phyloP scores from a whole-genome alignment of 2,329 filamentous ascomycete genomes.

The Lasiodiplodia hormozganensis region DNA sequence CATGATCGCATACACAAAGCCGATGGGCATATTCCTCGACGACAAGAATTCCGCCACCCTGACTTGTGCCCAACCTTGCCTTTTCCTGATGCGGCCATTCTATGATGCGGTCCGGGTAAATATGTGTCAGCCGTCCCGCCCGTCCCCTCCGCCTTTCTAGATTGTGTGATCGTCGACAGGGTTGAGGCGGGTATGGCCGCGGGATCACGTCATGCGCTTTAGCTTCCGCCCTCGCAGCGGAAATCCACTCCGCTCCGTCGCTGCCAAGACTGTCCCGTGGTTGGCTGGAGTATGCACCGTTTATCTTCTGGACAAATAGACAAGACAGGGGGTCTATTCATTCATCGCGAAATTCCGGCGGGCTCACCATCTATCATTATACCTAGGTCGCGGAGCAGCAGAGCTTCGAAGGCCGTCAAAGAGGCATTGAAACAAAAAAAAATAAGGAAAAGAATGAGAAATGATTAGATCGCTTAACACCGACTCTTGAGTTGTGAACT shows the following conservation, averaged over 20 bases:
- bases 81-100: not conserved
- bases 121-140: not conserved
- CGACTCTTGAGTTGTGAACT: no score
- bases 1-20: not conserved
- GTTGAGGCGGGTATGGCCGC: not conserved
- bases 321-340: not conserved
- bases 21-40: not conserved
- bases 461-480: no score
- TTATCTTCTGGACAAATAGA: not conserved
- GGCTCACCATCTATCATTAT: no score
- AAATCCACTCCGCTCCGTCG: not conserved
- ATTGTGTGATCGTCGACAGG: not conserved
- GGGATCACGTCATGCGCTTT: constrained; percentile 1
- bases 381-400: no score
- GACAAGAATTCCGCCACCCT: not conserved
- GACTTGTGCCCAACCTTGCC: not conserved
- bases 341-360: not conserved
- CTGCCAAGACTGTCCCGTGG: not conserved
- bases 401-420: no score
- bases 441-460: no score
- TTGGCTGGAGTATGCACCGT: not conserved
- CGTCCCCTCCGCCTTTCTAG: not conserved
- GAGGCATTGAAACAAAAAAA: no score
- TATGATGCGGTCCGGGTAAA: not conserved
- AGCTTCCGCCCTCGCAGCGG: not conserved